Conservation (phyloP, 2,329 filamentous ascomycete species). For the Cylindrodendrum hubeiense region DNA sequence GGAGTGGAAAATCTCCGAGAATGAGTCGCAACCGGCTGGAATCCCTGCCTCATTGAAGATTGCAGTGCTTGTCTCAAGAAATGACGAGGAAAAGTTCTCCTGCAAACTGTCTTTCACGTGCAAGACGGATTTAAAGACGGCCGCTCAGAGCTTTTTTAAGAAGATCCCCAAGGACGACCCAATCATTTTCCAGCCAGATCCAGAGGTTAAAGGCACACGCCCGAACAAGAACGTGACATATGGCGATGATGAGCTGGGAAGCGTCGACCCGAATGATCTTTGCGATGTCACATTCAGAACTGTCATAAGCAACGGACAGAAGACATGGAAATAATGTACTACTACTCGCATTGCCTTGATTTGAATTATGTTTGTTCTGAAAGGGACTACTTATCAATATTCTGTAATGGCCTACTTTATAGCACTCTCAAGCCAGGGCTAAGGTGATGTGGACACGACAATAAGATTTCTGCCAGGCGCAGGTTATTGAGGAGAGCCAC, state of each 20-base stretch:
- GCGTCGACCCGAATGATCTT: constrained; percentile 7
- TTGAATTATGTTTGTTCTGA: too few species aligned
- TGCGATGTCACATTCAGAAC: constrained; percentile 12
- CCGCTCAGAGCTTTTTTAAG: neutral
- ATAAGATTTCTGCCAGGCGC: too few species aligned
- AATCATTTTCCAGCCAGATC: constrained; percentile 3
- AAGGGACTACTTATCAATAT: too few species aligned
- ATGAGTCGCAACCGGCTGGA: constrained; percentile 10
- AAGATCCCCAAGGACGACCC: neutral
- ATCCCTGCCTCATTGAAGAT: constrained; percentile 13
- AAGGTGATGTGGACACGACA: too few species aligned
- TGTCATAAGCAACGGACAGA: constrained; percentile 3
- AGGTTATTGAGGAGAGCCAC: too few species aligned
- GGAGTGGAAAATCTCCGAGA: constrained; percentile 28
- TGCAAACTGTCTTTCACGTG: neutral
- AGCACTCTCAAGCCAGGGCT: too few species aligned
- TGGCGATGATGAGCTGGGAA: neutral
- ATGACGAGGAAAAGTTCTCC: neutral
- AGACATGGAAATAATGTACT: neutral
- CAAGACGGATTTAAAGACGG: constrained; percentile 11
- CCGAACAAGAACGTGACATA: neutral
- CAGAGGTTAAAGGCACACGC: neutral
- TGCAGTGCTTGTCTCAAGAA: neutral
- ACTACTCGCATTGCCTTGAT: neutral
- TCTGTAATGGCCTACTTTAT: too few species aligned